These are phyloP conservation scores for Biscogniauxia marginata DNA, from an alignment of 2,329 filamentous ascomycete species.

Conservation along the genomic window DNA sequence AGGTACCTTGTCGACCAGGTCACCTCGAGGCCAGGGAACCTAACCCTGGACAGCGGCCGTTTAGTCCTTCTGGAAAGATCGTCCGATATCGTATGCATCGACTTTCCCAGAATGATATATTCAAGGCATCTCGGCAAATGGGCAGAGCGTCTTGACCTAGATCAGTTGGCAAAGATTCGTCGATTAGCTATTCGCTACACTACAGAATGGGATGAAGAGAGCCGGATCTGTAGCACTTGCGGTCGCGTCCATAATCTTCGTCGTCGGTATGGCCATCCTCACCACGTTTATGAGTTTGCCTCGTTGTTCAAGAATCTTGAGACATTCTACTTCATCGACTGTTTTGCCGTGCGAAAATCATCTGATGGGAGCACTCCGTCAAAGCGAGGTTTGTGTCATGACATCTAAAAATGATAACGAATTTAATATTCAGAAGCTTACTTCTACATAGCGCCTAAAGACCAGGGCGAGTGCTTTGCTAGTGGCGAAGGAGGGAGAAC, in stretches of 20 bases:
- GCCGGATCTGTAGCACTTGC: conserved; percentile 34
- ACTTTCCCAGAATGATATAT: conserved; percentile 26
- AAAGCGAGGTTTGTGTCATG: conserved; percentile 16
- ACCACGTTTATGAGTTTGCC: conserved; percentile 45
- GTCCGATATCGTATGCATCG: conserved; percentile 31
- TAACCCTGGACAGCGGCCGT: conserved; percentile 24
- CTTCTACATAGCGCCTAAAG: conserved; percentile 4
- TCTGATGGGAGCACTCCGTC: conserved; percentile 4
- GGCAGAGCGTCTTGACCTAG: conserved; percentile 24
- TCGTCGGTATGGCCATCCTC: conserved; percentile 33
- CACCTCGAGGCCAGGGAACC: conserved; percentile 20
- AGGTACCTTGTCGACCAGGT: conserved; percentile 17
- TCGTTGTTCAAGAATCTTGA: conserved; percentile 42
- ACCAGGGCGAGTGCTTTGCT: conserved; percentile 26
- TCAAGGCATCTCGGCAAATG: conserved; percentile 20
- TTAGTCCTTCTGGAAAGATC: conserved; percentile 25
- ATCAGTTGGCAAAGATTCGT: conserved; percentile 34
- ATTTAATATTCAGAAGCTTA: conserved; percentile 6
- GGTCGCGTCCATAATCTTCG: conserved; percentile 30
- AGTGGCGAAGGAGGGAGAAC: conserved; percentile 26
- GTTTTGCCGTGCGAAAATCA: conserved; percentile 37
- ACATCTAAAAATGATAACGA: not conserved
- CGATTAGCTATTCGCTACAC: conserved; percentile 43
- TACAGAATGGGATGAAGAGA: conserved; percentile 39
- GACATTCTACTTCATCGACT: conserved; percentile 46